Evolutionary conservation across 2,329 filamentous ascomycete species (phyloP).

Genomic region (Penicillium olsonii): DNA sequence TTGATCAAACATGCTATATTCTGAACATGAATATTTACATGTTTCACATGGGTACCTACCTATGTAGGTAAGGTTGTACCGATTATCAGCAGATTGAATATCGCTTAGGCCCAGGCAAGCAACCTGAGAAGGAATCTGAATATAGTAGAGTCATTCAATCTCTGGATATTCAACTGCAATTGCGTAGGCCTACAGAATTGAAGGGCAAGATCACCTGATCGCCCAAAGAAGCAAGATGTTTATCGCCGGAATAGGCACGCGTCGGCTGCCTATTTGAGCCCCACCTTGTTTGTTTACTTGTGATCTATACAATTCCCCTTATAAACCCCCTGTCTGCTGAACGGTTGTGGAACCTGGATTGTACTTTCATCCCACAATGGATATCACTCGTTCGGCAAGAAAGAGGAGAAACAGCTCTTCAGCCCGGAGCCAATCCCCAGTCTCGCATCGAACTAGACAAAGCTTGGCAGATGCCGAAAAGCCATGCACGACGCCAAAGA

Average conservation of each 20-base stretch:
- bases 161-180: too few species aligned
- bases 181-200: too few species aligned
- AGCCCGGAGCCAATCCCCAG: slow-evolving; percentile 15
- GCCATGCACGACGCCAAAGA: slow-evolving; percentile 30
- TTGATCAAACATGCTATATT: too few species aligned
- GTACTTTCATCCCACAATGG: slow-evolving; percentile 20
- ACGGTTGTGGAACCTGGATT: slow-evolving; percentile 1
- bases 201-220: slow-evolving; percentile 20
- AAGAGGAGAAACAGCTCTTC: slow-evolving; percentile 29
- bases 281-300: slow-evolving; percentile 30
- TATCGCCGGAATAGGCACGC: slow-evolving; percentile 25
- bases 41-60: too few species aligned
- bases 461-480: slow-evolving; percentile 1
- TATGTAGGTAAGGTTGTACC: too few species aligned
- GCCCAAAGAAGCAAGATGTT: slow-evolving; percentile 24
- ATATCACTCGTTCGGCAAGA: slow-evolving; percentile 25
- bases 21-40: too few species aligned
- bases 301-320: slow-evolving; percentile 21
- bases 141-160: too few species aligned
- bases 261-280: slow-evolving; percentile 20
- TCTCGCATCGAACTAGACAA: slow-evolving; percentile 21
- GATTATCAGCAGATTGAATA: too few species aligned
- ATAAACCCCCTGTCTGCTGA: slow-evolving; percentile 13
- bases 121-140: too few species aligned
- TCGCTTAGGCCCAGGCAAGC: too few species aligned